phyloP scores from a whole-genome alignment of 106 monocot genomes.

The Apostasia ramifera region DNA sequence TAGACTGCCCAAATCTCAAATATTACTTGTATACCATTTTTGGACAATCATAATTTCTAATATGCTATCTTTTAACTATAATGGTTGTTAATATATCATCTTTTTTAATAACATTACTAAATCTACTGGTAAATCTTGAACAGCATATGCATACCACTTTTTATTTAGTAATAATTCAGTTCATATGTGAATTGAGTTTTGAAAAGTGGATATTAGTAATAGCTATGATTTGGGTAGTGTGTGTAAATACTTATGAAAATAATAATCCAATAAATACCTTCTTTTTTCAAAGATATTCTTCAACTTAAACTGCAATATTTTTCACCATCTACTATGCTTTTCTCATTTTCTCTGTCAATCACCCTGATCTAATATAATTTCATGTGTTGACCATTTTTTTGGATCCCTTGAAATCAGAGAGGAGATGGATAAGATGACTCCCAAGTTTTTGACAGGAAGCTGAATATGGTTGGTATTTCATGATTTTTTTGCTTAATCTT shows the following conservation, averaged over 20 bases:
- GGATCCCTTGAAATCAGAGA: not conserved
- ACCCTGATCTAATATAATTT: not conserved
- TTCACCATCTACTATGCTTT: not conserved
- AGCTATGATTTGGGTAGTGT: not conserved
- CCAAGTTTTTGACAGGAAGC: not conserved
- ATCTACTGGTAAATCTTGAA: no score
- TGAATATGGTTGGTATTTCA: not conserved
- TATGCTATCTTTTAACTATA: no score
- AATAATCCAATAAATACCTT: not conserved
- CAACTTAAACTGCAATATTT: no score
- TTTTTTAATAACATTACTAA: no score
- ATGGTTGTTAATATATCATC: no score
- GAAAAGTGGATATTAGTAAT: no score
- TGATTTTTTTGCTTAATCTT: not conserved
- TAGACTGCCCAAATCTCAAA: no score
- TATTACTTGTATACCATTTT: no score
- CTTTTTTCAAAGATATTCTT: not conserved
- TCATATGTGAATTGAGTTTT: no score
- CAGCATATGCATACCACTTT: no score
- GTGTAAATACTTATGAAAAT: not conserved
- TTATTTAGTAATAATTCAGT: no score
- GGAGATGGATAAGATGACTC: slow-evolving; percentile 8
- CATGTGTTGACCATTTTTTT: not conserved
- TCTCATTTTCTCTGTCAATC: not conserved
- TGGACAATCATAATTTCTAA: no score